Evolutionary conservation across 179 eudicot genomes (phyloP), one percentile per base, ranked within the genome.

Genomic region (Corrigiola litoralis): DNA sequence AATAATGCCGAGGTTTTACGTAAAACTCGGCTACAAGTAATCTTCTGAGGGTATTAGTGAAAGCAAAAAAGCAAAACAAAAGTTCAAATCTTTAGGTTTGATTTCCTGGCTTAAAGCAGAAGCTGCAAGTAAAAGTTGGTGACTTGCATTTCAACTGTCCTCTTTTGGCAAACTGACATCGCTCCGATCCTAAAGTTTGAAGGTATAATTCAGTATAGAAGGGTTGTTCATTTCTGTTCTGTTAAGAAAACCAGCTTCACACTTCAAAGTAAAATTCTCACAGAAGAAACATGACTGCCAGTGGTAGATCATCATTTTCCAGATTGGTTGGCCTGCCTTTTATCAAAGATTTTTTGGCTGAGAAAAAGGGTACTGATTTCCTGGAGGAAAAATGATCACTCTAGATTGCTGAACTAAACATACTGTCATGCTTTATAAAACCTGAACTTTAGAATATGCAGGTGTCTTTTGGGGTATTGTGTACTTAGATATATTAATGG

Each of bases 91-190:
- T n/a, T n/a, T n/a, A n/a, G n/a, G n/a, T n/a, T n/a, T n/a, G n/a
- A n/a, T n/a, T n/a, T n/a, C n/a, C n/a, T n/a, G n/a, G n/a, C n/a
- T n/a, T n/a, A n/a, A n/a, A n/a, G n/a, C n/a, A n/a, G n/a, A n/a
- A n/a, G n/a, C n/a, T n/a, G 48, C 33, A 61, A 60, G 58, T 68
- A 18, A 57, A 74, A 73, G 74, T 73, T 70, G 85, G 77, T 80
- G 70, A 58, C 81, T 75, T 68, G 65, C 65, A 37, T 60, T 7
- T 66, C 73, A 74, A 72, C 82, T 75, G 57, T 54, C 54, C 27
- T 67, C 75, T 63, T 63, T 47, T 59, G 61, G 54, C 28, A 52
- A 44, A 33, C 11, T 20, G 4, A 64, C 33, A 59, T 36, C 58
- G 9, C 52, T 41, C 50, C 33, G n/a, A n/a, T n/a, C n/a, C n/a